These are phyloP conservation scores for Anthracocystis walkeri DNA, from an alignment of 1,284 basidiomycete species.

Conservation along the genomic window DNA sequence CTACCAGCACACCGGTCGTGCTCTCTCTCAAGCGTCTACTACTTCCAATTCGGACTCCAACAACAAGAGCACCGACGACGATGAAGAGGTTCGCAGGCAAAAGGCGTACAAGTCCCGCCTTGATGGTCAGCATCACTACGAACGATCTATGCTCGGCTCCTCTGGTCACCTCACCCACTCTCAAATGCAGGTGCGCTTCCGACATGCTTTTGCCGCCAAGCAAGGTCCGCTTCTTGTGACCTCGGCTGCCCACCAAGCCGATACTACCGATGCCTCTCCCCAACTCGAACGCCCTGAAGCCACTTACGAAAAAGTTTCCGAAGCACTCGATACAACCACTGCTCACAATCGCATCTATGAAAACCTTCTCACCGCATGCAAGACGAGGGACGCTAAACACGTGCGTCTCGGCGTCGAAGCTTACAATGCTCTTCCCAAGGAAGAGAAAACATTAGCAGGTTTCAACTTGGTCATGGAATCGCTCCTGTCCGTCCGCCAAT, in stretches of 20 bases:
- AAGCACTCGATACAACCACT: neutral
- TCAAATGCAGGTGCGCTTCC: slow-evolving; percentile 51
- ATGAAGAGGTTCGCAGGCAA: slow-evolving; percentile 36
- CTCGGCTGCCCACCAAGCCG: neutral
- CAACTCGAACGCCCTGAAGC: slow-evolving; percentile 16
- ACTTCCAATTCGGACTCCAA: slow-evolving; percentile 39
- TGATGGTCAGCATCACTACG: slow-evolving; percentile 22
- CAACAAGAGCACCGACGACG: slow-evolving; percentile 53
- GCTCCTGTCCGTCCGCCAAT: slow-evolving; percentile 73
- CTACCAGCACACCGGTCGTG: slow-evolving; percentile 57
- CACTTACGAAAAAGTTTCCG: neutral
- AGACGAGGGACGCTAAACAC: slow-evolving; percentile 19
- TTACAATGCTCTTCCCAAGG: slow-evolving; percentile 58
- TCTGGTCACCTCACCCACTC: slow-evolving; percentile 36
- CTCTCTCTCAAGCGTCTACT: slow-evolving; percentile 54
- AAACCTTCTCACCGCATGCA: slow-evolving; percentile 17
- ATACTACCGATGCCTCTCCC: neutral
- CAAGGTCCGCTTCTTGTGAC: slow-evolving; percentile 37
- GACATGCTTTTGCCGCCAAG: slow-evolving; percentile 42
- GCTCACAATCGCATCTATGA: slow-evolving; percentile 31
- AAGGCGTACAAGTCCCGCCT: slow-evolving; percentile 49
- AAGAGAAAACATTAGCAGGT: slow-evolving; percentile 66
- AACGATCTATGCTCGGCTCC: slow-evolving; percentile 11
- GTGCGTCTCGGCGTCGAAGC: slow-evolving; percentile 37
- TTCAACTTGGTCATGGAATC: slow-evolving; percentile 79